Evolutionary conservation across 345 rosid genomes (phyloP), one percentile per base, ranked within the genome.

Genomic region (Rhodomyrtus tomentosa): DNA sequence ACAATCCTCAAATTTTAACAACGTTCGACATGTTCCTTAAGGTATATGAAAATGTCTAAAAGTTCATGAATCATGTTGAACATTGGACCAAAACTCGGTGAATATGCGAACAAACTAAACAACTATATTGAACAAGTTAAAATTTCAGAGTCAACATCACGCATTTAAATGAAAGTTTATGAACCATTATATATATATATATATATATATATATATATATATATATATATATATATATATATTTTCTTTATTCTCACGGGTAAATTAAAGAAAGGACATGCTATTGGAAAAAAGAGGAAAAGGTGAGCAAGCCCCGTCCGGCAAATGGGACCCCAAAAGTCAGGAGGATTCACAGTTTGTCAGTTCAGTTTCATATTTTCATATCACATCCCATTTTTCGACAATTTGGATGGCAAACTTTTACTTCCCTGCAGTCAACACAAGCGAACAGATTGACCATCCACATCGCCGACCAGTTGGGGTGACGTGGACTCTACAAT

Each of bases 141-240:
- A 59, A 59, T 0, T 29, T 15, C 5, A 29, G 6, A 3, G 2
- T 27, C 0, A 0, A 0, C 0, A 29, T 29, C 29, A 1, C 0
- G 29, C 2, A 27, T 3, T 59, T 5, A 5, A 59, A 7, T 1
- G 3, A 13, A 27, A 0, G n/a, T 59, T 27, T 13, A 59, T 1
- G 18, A 1, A 29, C 0, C 5, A 59, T n/a, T n/a, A n/a, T n/a
- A n/a, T n/a, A n/a, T n/a, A n/a, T n/a, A n/a, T n/a, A n/a, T n/a
- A n/a, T n/a, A n/a, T n/a, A n/a, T n/a, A n/a, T n/a, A n/a, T n/a
- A n/a, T n/a, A n/a, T n/a, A n/a, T n/a, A n/a, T n/a, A n/a, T n/a
- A n/a, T n/a, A n/a, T n/a, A n/a, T n/a, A n/a, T n/a, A n/a, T n/a
- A n/a, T n/a, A n/a, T n/a, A n/a, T n/a, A n/a, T n/a, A n/a, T n/a